A percentile compares a stretch with the other conserved stretches of the same genome.
Evolutionary conservation across 1,139 yeast species (phyloP).

Genomic region (Saccharomyces hybrid): DNA sequence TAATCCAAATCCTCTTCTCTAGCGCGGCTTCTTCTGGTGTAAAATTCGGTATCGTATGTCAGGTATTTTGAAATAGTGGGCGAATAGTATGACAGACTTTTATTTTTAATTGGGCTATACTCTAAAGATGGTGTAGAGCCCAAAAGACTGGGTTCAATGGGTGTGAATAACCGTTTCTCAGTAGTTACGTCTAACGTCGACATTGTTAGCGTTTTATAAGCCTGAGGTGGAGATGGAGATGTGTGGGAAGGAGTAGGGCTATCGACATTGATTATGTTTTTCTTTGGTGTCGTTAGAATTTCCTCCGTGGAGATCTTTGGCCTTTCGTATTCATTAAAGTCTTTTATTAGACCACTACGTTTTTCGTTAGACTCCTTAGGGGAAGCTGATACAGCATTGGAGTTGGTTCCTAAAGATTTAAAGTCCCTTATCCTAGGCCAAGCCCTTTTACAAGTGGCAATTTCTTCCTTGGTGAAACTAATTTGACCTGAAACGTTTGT

Average conservation of each 20-base stretch:
- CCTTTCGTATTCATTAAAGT: constrained; percentile 13
- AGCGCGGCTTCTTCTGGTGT: constrained; percentile 25
- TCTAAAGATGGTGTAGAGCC: constrained; percentile 15
- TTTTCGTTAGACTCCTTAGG: background rate
- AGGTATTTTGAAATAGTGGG: constrained; percentile 28
- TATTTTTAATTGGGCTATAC: constrained; percentile 25
- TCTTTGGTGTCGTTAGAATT: constrained; percentile 3
- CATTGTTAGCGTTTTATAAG: background rate
- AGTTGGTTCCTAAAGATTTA: constrained; percentile 30
- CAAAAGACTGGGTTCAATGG: background rate
- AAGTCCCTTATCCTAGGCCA: constrained; percentile 57
- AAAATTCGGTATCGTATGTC: constrained; percentile 26
- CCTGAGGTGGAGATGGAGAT: background rate
- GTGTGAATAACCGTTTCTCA: background rate
- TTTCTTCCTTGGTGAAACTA: constrained; percentile 61
- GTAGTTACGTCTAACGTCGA: background rate
- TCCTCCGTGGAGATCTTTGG: background rate
- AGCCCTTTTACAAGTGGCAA: constrained; percentile 54
- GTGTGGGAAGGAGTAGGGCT: too few species aligned
- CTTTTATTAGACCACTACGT: constrained; percentile 18
- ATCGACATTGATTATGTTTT: background rate
- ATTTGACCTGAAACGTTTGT: constrained; percentile 56
- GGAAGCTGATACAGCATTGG: constrained; percentile 10
- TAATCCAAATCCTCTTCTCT: constrained; percentile 21
- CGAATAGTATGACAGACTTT: constrained; percentile 29